A percentile compares a stretch with the other conserved stretches of the same genome.
Conservation (phyloP, 176 grass and related monocot species). For the Aegilops speltoides region DNA sequence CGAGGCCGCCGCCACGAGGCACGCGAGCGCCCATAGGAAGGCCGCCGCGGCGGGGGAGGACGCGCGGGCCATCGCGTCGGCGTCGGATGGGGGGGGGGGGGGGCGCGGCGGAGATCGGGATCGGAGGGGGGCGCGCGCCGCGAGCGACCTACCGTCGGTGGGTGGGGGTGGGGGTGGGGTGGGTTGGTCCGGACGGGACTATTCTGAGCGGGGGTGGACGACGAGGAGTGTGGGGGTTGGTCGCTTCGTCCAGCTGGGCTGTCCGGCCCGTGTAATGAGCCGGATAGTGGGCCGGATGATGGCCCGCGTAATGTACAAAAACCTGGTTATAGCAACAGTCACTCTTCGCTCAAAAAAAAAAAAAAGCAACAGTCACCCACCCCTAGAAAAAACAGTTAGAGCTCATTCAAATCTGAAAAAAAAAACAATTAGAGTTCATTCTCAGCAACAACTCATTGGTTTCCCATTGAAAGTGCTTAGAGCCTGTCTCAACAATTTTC, state of each 20-base stretch:
- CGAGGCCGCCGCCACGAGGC: background rate
- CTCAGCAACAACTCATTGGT: background rate
- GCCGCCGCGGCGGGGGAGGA: background rate
- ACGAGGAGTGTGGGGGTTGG: background rate
- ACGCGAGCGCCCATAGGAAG: background rate
- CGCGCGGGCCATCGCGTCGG: conserved; percentile 22
- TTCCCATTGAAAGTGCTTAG: no score
- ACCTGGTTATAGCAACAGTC: no score
- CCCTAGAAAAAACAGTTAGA: no score
- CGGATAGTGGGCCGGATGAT: no score
- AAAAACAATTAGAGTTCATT: background rate
- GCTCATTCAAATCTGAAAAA: no score
- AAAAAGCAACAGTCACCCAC: no score
- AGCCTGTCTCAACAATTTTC: no score
- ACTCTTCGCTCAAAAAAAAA: no score
- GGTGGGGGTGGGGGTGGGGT: conserved; percentile 17
- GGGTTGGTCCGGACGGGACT: background rate
- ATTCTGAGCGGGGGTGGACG: background rate
- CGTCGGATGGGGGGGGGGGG: background rate
- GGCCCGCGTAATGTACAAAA: background rate
- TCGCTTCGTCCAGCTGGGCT: background rate
- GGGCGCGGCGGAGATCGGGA: conserved; percentile 40
- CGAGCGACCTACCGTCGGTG: conserved; percentile 35
- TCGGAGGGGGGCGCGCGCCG: conserved; percentile 18
- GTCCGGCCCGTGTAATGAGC: background rate